Evolutionary conservation across 371 early-diverging fungal genomes (phyloP), one percentile per base, ranked within the genome.

Genomic region (Neoconidiobolus thromboides): DNA sequence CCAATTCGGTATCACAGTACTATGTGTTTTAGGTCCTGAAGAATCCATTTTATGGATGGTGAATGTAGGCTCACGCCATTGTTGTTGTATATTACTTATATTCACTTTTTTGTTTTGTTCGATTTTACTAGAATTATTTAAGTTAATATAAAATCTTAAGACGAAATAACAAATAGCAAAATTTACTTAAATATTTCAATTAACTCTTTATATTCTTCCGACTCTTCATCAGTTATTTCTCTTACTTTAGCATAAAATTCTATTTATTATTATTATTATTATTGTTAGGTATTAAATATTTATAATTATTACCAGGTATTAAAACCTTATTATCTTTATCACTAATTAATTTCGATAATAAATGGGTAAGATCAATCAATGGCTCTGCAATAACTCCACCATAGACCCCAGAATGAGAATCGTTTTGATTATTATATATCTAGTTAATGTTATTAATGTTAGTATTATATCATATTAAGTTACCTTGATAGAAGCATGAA

Each of bases 361-460:
- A 69, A 56, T 85, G 78, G 38, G 87, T 71, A 68, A 89, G 64
- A 60, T 85, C 83, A 37, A 81, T 74, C 61, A 89, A 65, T 12
- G 89, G 89, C 55, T 89, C 87, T 6, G 76, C 79, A 15, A 83
- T 79, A 1, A 85, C 83, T n/a, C 89, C 89, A 55, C 89, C 89
- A 68, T 85, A 83, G 3, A 89, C 85, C 38, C 89, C 89, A 14
- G 89, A 84, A 68, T 89, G 89, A 9, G 85, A 68, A 58, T 89
- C 89, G 7, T 76, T 70, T 14, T 76, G 65, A 12, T 75, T 65
- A 61, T 80, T 77, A 60, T 69, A 71, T 26, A 26, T 26, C 26
- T 26, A 26, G 26, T 26, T 26, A 26, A 26, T 26, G 26, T 26
- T 26, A 26, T 26, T 26, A 26, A 26, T 26, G 26, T 26, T 26